Conservation (phyloP, 2,329 filamentous ascomycete genomes). For the Daldinia eschscholtzii region DNA sequence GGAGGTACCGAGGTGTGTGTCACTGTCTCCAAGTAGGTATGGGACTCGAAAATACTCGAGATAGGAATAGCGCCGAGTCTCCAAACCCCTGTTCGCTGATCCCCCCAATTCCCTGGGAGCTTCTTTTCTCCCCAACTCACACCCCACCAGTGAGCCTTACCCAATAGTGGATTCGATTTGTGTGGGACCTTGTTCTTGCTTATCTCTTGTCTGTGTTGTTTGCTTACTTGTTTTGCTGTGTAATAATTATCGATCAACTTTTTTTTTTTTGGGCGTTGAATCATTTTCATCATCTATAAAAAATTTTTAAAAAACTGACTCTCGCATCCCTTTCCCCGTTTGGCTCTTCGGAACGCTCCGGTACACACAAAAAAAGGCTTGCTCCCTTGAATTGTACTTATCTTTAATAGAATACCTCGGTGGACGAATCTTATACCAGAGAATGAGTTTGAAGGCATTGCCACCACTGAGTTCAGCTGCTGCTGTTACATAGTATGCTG, state of each 20-base stretch:
- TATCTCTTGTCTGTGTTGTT: constrained; percentile 31
- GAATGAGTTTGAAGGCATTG: constrained; percentile 1
- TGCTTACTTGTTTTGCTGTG: constrained; percentile 42
- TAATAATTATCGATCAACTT: constrained; percentile 24
- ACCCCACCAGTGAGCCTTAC: constrained; percentile 26
- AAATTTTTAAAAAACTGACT: background rate
- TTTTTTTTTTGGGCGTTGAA: background rate
- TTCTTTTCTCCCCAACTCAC: constrained; percentile 16
- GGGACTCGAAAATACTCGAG: constrained; percentile 10
- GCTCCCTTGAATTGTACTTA: background rate
- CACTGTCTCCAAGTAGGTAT: background rate
- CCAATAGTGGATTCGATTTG: constrained; percentile 25
- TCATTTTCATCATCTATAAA: constrained; percentile 3
- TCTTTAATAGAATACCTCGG: constrained; percentile 11
- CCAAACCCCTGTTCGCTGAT: constrained; percentile 4
- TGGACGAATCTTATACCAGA: constrained; percentile 11
- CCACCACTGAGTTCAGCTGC: constrained; percentile 10
- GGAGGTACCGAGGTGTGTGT: background rate
- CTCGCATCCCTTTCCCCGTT: constrained; percentile 1
- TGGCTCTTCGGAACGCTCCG: background rate
- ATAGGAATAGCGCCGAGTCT: constrained; percentile 32
- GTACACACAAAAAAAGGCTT: background rate
- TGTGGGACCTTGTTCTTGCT: constrained; percentile 29
- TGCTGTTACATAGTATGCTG: background rate
- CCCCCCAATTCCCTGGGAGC: constrained; percentile 32